Percentiles rank a stretch among this genome's conserved stretches.
phyloP scores from a whole-genome alignment of 305 asterid species.

The Solanum hybrid region DNA sequence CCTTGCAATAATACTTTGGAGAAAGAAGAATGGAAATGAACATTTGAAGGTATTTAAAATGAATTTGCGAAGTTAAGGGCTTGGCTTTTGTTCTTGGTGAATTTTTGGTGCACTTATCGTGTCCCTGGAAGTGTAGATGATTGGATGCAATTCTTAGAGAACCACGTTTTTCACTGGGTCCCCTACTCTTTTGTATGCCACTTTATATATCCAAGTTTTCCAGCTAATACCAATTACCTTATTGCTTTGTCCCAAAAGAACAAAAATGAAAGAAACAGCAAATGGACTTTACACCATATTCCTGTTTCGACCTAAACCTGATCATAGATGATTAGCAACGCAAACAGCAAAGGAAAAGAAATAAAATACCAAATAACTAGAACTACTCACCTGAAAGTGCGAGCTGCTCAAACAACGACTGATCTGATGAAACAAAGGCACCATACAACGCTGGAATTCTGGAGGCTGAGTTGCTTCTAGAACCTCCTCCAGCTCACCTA shows the following conservation, averaged over 20 bases:
- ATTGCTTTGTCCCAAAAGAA: background rate
- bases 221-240: background rate
- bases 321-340: background rate
- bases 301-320: background rate
- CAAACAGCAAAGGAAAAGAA: background rate
- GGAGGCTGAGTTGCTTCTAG: conserved; percentile 89
- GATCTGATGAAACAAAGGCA: conserved; percentile 74
- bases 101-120: background rate
- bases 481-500: conserved; percentile 91
- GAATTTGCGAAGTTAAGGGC: background rate
- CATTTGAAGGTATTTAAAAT: background rate
- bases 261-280: background rate
- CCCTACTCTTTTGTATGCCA: background rate
- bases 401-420: conserved; percentile 76
- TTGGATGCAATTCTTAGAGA: background rate
- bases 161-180: background rate
- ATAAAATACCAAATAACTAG: background rate
- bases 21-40: background rate
- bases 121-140: background rate
- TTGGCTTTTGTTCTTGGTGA: background rate
- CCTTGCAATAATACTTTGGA: background rate
- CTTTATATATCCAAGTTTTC: background rate
- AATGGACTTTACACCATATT: background rate
- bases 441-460: conserved; percentile 93
- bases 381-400: conserved; percentile 75